Base-by-base conservation (phyloP, 371 early-diverging fungal species). In the Funneliformis caledonium region DNA sequence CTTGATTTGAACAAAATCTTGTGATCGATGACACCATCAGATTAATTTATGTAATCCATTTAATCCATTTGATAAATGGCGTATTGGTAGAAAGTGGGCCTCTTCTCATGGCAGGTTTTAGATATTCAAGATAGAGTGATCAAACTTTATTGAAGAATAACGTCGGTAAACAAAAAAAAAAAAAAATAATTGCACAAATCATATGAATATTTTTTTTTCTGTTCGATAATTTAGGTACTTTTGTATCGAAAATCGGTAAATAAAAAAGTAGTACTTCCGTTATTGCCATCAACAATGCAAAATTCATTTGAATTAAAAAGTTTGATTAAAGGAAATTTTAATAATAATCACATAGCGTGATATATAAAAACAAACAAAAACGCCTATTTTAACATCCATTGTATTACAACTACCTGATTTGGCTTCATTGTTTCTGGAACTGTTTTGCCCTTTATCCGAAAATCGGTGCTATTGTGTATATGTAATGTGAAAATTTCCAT, bases 11-110 rank as follows among this genome's bases (percentile, higher is more conserved):
- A 19, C 56, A 56, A 56, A 56, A 56, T n/a, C 56, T 56, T 56
- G 56, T 56, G 56, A 56, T 56, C 56, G 56, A 56, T 56, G 56
- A 56, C 19, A 56, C 56, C 56, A 56, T 56, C 56, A 56, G 56
- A 56, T 56, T 19, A 56, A 16, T 56, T 19, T 7, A 56, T 47
- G 47, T 56, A 56, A 56, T 56, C 56, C 37, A 37, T 37, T 37
- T 56, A 56, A 56, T 56, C 56, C 37, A 37, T 37, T 37, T 2
- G 37, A 56, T 56, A 56, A 56, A 4, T 14, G 16, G 16, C 56
- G 37, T 37, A 2, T 37, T 37, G 37, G 1, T 37, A 37, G 7
- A 56, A 56, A 19, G n/a, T 19, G 56, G 16, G 56, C 7, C 7
- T 16, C 52, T 52, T 52, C 52, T 52, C 56, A 19, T 56, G 56